Conservation (phyloP, 805 yeast species). For the Sugiyamaella qingdaonensis region DNA sequence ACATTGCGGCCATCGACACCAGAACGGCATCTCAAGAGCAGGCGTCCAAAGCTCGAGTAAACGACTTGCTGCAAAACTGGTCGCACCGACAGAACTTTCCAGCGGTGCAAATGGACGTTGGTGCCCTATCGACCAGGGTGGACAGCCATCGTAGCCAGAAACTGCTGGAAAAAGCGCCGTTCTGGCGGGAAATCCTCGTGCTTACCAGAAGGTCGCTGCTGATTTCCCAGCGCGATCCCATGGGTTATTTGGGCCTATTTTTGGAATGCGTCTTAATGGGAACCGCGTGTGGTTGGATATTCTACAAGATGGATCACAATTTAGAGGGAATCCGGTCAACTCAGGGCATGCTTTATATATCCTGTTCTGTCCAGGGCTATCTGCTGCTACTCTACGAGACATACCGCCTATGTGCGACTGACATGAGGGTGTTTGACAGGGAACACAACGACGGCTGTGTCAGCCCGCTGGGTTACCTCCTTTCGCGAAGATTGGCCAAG, state of each 20-base stretch:
- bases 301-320: constrained; percentile 47
- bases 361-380: constrained; percentile 53
- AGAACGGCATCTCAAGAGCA: constrained; percentile 38
- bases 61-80: constrained; percentile 39
- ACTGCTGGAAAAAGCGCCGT: constrained; percentile 34
- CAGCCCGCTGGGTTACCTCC: constrained; percentile 59
- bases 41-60: constrained; percentile 35
- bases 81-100: constrained; percentile 4
- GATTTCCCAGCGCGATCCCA: constrained; percentile 48
- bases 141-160: neutral
- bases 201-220: constrained; percentile 44
- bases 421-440: constrained; percentile 54
- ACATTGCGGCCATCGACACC: constrained; percentile 53
- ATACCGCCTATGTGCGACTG: constrained; percentile 51
- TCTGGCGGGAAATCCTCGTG: constrained; percentile 41
- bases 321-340: constrained; percentile 62
- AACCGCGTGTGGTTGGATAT: constrained; percentile 70
- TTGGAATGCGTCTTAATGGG: constrained; percentile 52
- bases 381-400: constrained; percentile 54
- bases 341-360: constrained; percentile 49
- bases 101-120: neutral
- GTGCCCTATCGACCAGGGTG: neutral
- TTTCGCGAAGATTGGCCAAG: constrained; percentile 63
- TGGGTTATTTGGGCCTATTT: constrained; percentile 43
- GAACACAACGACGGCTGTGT: constrained; percentile 70